These are phyloP conservation scores for Aspergillus kassunensis DNA, from an alignment of 495 filamentous ascomycete species.

Conservation along the genomic window DNA sequence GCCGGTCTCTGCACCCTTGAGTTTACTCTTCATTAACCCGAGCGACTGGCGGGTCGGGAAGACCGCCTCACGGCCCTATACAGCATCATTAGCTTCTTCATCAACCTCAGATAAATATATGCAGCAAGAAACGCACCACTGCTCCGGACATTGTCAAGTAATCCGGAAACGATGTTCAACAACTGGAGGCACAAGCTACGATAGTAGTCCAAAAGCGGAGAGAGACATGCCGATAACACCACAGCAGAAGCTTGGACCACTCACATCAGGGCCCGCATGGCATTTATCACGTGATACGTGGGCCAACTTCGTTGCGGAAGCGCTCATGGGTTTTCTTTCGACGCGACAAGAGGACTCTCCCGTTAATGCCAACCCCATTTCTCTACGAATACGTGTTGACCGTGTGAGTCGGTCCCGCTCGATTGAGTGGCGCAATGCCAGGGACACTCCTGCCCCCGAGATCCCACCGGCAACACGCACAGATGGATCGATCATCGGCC, in stretches of 20 bases:
- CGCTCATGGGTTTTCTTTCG: conserved; percentile 16
- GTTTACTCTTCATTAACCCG: conserved; percentile 95
- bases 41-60: conserved; percentile 97
- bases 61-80: conserved; percentile 69
- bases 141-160: conserved; percentile 51
- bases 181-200: conserved; percentile 14
- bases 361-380: conserved; percentile 26
- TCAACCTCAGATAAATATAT: not conserved
- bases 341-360: conserved; percentile 28
- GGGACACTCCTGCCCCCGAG: conserved; percentile 57
- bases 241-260: conserved; percentile 26
- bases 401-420: conserved; percentile 40
- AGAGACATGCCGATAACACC: conserved; percentile 24
- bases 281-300: conserved; percentile 26
- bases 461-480: conserved; percentile 48
- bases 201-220: conserved; percentile 10
- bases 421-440: conserved; percentile 52
- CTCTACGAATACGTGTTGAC: conserved; percentile 29
- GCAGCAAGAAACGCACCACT: conserved; percentile 39
- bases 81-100: conserved; percentile 1
- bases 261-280: conserved; percentile 19
- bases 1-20: conserved; percentile 92
- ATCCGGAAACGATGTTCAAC: conserved; percentile 14
- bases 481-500: conserved; percentile 45
- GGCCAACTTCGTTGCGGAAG: conserved; percentile 26